phyloP scores from a whole-genome alignment of 495 filamentous ascomycete species.

The Aspergillus sclerotioniger region DNA sequence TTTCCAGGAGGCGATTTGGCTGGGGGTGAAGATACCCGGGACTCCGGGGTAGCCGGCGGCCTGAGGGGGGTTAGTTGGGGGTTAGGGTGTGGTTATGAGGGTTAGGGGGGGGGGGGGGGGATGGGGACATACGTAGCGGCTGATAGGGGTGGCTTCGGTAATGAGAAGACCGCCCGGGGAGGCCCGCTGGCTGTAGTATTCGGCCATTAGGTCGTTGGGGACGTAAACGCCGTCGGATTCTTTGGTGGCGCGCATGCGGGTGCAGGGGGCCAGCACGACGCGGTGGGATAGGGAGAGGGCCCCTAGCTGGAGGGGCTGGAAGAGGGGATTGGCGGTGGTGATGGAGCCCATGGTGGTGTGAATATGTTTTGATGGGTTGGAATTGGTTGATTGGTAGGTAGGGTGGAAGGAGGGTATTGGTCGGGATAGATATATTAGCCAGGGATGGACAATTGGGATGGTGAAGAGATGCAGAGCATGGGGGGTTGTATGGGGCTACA shows the following conservation, averaged over 20 bases:
- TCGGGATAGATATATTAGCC: neutral
- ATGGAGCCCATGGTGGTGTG: neutral
- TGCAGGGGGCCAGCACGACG: constrained; percentile 52
- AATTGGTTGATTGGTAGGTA: neutral
- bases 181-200: constrained; percentile 53
- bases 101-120: too few species aligned
- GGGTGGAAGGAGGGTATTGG: neutral
- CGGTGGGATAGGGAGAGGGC: constrained; percentile 47
- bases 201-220: constrained; percentile 36
- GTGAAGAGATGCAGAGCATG: too few species aligned
- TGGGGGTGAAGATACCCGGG: constrained; percentile 45
- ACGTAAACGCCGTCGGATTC: constrained; percentile 37
- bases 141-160: constrained; percentile 43
- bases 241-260: constrained; percentile 43
- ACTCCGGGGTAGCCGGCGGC: constrained; percentile 42
- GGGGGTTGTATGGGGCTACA: too few species aligned
- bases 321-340: neutral
- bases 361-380: neutral
- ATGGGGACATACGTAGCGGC: constrained; percentile 15
- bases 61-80: constrained; percentile 10
- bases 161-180: constrained; percentile 48
- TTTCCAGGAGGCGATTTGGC: constrained; percentile 50
- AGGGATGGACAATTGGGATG: too few species aligned
- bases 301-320: constrained; percentile 46
- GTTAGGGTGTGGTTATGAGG: too few species aligned